A percentile compares a stretch with the other conserved stretches of the same genome.
Evolutionary conservation across 129 eudicot species (phyloP).

Genomic region (Apium graveolens): DNA sequence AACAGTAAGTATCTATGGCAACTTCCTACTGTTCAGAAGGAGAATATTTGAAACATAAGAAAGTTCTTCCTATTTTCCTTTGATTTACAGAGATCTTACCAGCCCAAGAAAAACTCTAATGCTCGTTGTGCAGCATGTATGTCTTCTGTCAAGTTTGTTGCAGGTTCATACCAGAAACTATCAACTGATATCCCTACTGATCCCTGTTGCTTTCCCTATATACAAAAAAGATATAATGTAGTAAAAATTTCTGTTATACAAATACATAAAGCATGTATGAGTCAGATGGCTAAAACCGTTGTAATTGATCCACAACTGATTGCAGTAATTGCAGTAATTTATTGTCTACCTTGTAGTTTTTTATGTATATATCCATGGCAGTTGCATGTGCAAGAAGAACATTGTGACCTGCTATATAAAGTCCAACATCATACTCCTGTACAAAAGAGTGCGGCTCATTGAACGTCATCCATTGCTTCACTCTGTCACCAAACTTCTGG

Average conservation of each 20-base stretch:
- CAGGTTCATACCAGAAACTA: constrained; percentile 63
- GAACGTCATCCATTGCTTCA: constrained; percentile 87
- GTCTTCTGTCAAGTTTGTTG: constrained; percentile 53
- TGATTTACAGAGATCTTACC: constrained; percentile 28
- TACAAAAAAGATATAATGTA: background rate
- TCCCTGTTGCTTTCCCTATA: constrained; percentile 58
- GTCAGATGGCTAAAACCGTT: background rate
- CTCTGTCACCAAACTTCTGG: constrained; percentile 78
- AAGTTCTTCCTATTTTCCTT: background rate
- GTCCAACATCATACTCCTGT: constrained; percentile 46
- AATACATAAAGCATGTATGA: background rate
- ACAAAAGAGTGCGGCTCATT: constrained; percentile 76
- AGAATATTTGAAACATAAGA: background rate
- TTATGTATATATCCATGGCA: constrained; percentile 44
- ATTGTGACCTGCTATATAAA: constrained; percentile 43
- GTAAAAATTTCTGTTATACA: background rate
- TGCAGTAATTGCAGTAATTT: background rate
- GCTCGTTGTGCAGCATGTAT: constrained; percentile 68
- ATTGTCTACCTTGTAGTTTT: constrained; percentile 54
- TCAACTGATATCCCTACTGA: constrained; percentile 57
- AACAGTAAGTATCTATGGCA: background rate
- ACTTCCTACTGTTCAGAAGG: background rate
- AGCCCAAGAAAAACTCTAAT: constrained; percentile 70
- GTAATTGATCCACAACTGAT: background rate
- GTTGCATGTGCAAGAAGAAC: constrained; percentile 75